Evolutionary conservation across 805 yeast genomes (phyloP), one percentile per base, ranked within the genome.

Genomic region (Wickerhamomyces alni): DNA sequence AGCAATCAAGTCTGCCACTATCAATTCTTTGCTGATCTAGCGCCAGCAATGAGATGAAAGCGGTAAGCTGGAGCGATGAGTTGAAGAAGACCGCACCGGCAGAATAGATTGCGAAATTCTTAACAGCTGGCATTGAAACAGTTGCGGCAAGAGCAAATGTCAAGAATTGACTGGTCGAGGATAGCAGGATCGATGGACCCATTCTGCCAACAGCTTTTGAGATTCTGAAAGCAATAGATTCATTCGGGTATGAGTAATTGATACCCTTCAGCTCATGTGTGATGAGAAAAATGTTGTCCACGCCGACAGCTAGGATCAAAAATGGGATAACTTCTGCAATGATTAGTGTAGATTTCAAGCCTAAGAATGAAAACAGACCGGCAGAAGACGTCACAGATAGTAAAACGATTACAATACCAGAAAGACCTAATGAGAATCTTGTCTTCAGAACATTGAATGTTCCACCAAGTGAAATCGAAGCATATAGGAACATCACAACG

Each of bases 301-400:
- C 87, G n/a, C 99, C 99, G 40, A 91, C 81, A 0, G 99, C 99
- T 42, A 91, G 68, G 12, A 91, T 84, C 52, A 91, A 66, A 55
- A 91, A 91, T 9, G 98, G 98, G 26, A 91, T 91, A 6, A 91
- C 99, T 58, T 93, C 98, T 2, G 98, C 97, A 41, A 91, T 87
- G 47, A 91, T 89, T 32, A 91, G 66, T 0, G 98, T 91, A 0
- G 95, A 85, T 53, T 85, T 87, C 36, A 89, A 62, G 0, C 93
- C 94, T n/a, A 84, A 42, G 6, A 74, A 52, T 11, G 93, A 75
- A 61, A 87, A 84, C 5, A 87, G 50, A 0, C 98, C 98, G 0
- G 88, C 86, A 0, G 97, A 78, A 1, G 95, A 73, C 1, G 76
- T 59, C 1, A 91, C 95, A 0, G 96, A 88, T 9, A 87, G 59